A percentile compares a stretch with the other conserved stretches of the same genome.
These are phyloP conservation scores for Hemerocallis citrina DNA, from an alignment of 106 monocot species.

Conservation along the genomic window DNA sequence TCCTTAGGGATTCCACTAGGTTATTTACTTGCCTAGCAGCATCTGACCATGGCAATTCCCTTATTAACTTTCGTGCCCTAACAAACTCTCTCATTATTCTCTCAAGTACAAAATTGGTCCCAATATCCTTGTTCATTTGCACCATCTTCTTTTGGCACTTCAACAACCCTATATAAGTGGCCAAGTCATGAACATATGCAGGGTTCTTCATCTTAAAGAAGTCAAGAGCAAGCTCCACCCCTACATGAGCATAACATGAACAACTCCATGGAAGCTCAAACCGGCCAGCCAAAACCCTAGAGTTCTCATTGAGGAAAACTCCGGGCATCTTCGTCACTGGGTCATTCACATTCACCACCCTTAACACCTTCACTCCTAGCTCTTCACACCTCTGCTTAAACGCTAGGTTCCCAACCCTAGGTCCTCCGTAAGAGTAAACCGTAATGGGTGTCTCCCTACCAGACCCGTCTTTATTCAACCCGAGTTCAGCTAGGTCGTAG, in stretches of 20 bases:
- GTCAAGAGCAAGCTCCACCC: conserved; percentile 47
- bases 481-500: conserved; percentile 61
- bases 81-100: no score
- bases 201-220: conserved; percentile 55
- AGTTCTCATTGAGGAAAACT: conserved; percentile 37
- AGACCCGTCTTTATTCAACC: conserved; percentile 12
- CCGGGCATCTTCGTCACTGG: conserved; percentile 60
- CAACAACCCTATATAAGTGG: conserved; percentile 30
- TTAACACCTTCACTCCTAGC: conserved; percentile 60
- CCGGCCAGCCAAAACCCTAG: no score
- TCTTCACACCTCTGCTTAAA: conserved; percentile 54
- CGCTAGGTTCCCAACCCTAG: conserved; percentile 50
- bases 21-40: conserved; percentile 17
- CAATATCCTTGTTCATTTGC: conserved; percentile 13
- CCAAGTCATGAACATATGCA: conserved; percentile 49
- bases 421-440: conserved; percentile 53
- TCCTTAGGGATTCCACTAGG: conserved; percentile 28
- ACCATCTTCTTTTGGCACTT: conserved; percentile 14
- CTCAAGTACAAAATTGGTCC: conserved; percentile 8
- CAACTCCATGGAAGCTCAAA: conserved; percentile 30
- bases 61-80: conserved; percentile 10
- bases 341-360: conserved; percentile 60
- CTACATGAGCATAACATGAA: conserved; percentile 61
- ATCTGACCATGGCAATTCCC: conserved; percentile 14
- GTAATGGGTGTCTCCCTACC: conserved; percentile 32